Percentiles rank a stretch among this genome's conserved stretches.
phyloP scores from a whole-genome alignment of 2,329 filamentous ascomycete genomes.

The Plenodomus lindquistii region DNA sequence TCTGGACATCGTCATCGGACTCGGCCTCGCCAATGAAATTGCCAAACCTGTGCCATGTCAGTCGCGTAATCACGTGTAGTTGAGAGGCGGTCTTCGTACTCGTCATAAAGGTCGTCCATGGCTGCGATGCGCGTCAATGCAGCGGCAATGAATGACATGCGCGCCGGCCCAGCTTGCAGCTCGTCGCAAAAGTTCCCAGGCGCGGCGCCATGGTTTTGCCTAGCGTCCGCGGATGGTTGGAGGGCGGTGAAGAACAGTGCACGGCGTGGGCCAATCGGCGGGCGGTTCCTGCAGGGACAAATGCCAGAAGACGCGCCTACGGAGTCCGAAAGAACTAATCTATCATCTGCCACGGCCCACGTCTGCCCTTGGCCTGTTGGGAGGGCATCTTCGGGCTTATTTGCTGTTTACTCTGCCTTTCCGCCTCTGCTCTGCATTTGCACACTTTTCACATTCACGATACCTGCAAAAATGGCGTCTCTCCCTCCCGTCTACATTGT shows the following conservation, averaged over 20 bases:
- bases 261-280: conserved; percentile 16
- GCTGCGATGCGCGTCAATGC: conserved; percentile 30
- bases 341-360: conserved; percentile 24
- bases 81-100: conserved; percentile 60
- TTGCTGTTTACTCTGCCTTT: conserved; percentile 5
- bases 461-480: conserved; percentile 66
- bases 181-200: conserved; percentile 31
- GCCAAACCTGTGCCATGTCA: conserved; percentile 70
- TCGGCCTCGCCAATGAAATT: conserved; percentile 97
- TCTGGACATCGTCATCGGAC: conserved; percentile 84
- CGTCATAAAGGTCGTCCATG: conserved; percentile 98
- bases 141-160: conserved; percentile 21
- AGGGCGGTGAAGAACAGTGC: conserved; percentile 30
- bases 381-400: background rate
- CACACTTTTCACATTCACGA: background rate
- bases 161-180: conserved; percentile 25
- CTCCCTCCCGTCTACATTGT: conserved; percentile 94
- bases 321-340: conserved; percentile 16
- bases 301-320: conserved; percentile 3
- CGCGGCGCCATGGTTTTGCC: conserved; percentile 22
- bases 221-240: conserved; percentile 6
- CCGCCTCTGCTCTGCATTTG: conserved; percentile 9
- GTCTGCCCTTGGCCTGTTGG: conserved; percentile 12
- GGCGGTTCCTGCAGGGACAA: conserved; percentile 19
- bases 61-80: conserved; percentile 3